These are phyloP conservation scores for Calonectria pteridis DNA, from an alignment of 2,329 filamentous ascomycete genomes.

Conservation along the genomic window DNA sequence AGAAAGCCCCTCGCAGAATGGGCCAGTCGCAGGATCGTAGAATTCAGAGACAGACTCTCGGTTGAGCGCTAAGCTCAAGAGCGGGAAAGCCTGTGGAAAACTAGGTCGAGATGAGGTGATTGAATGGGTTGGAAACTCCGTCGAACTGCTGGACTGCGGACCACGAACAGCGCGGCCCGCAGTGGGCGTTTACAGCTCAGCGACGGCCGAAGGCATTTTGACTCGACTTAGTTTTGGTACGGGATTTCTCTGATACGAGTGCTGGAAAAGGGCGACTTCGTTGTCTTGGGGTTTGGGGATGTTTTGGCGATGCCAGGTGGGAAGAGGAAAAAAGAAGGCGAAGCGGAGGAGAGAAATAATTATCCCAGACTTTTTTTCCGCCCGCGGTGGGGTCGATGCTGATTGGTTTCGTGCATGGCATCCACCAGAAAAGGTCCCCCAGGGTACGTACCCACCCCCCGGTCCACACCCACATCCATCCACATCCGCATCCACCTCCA, in stretches of 20 bases:
- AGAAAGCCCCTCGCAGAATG: constrained; percentile 45
- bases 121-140: constrained; percentile 71
- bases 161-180: constrained; percentile 70
- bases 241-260: constrained; percentile 51
- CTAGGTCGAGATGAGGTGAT: constrained; percentile 72
- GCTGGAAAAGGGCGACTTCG: constrained; percentile 67
- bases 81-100: constrained; percentile 70
- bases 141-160: constrained; percentile 89
- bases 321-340: constrained; percentile 46
- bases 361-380: constrained; percentile 47
- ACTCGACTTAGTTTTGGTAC: constrained; percentile 77
- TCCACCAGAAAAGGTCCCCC: constrained; percentile 9
- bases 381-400: constrained; percentile 38
- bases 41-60: constrained; percentile 56
- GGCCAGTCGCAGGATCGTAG: constrained; percentile 46
- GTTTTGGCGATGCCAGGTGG: constrained; percentile 49
- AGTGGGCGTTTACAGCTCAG: constrained; percentile 94
- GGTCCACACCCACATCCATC: neutral
- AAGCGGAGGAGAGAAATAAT: constrained; percentile 45
- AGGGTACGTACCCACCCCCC: constrained; percentile 8
- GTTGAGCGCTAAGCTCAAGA: constrained; percentile 53
- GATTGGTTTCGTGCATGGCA: constrained; percentile 21
- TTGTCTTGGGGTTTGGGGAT: constrained; percentile 65
- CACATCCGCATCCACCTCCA: neutral
- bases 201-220: constrained; percentile 80